Base-by-base conservation (phyloP, 176 grass and related monocot species). In the Avena eriantha region DNA sequence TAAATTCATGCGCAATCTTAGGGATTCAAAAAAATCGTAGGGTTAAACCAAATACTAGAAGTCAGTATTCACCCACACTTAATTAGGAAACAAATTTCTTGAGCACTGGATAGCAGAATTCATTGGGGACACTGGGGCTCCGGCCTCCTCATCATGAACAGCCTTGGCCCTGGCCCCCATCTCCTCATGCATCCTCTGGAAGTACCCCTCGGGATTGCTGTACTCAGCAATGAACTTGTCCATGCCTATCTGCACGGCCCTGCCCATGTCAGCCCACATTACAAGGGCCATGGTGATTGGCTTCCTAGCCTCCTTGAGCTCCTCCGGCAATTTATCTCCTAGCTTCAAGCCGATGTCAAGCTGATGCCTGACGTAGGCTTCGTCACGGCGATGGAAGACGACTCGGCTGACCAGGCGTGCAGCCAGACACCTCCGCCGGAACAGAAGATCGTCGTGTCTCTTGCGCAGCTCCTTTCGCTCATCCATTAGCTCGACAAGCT, bases 371-470 rank as follows among this genome's bases (percentile, higher is more conserved):
- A 56, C 34, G 0, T 58, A 53, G 21, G 50, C 81, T 14, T 31
- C 35, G 8, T 45, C 34, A n/a, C 7, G 49, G 3, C 81, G 67
- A 2, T 26, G 81, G 21, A 54, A 7, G 67, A 41, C 19, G 50
- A 83, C 15, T 0, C 55, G 66, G 67, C 21, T 83, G 51, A 53
- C 33, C 9, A 83, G 22, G n/a, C 50, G 69, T 4, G 81, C 81
- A 2, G 81, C 50, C 67, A 69, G 54, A 68, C 50, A 72, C 51
- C 81, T 83, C 35, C 81, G 67, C 34, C 39, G 35, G 81, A 73
- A 83, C 50, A 83, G 51, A 11, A 83, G 3, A 4, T 73, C 51
- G 67, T 83, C 81, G 14, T 21, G 1, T 34, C n/a, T 53, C 50
- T 29, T 18, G 66, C 67, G 81, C 34, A 80, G 58, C 36, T 48